These are phyloP conservation scores for Vicia sativa DNA, from an alignment of 306 rosid species.

Conservation along the genomic window DNA sequence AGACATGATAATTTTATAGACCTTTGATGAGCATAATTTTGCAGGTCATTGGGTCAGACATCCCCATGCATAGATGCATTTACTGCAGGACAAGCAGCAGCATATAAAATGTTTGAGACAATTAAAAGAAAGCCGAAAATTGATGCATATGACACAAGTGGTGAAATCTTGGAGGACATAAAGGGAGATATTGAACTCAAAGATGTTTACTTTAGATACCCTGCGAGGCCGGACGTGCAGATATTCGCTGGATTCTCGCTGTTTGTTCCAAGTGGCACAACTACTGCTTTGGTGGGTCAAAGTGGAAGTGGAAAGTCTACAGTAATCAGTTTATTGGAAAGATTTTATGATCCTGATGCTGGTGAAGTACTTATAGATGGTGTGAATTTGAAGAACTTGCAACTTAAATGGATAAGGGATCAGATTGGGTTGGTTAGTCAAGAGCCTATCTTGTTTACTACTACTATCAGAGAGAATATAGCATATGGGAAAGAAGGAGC, in stretches of 20 bases:
- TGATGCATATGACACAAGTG: constrained; percentile 68
- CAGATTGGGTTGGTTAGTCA: constrained; percentile 87
- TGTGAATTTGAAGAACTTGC: constrained; percentile 59
- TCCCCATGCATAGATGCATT: constrained; percentile 80
- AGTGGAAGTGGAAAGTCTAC: constrained; percentile 98
- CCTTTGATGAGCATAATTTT: constrained; percentile 1
- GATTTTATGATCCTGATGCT: constrained; percentile 85
- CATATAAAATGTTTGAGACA: constrained; percentile 85
- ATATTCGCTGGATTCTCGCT: constrained; percentile 83
- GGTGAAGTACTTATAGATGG: constrained; percentile 87
- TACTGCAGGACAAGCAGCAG: constrained; percentile 85
- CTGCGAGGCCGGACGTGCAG: constrained; percentile 76
- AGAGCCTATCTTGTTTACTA: constrained; percentile 75
- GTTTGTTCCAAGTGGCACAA: constrained; percentile 62
- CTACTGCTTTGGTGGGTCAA: constrained; percentile 86
- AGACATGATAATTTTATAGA: not conserved
- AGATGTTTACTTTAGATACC: constrained; percentile 76
- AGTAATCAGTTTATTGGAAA: constrained; percentile 69
- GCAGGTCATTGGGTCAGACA: constrained; percentile 82
- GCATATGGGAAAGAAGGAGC: constrained; percentile 86
- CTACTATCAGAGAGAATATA: constrained; percentile 72
- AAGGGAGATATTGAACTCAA: constrained; percentile 79
- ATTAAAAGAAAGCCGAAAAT: constrained; percentile 68
- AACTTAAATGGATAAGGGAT: constrained; percentile 71
- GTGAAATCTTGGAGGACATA: constrained; percentile 60